Evolutionary conservation across 345 rosid genomes (phyloP).

Genomic region (Dimocarpus longan): DNA sequence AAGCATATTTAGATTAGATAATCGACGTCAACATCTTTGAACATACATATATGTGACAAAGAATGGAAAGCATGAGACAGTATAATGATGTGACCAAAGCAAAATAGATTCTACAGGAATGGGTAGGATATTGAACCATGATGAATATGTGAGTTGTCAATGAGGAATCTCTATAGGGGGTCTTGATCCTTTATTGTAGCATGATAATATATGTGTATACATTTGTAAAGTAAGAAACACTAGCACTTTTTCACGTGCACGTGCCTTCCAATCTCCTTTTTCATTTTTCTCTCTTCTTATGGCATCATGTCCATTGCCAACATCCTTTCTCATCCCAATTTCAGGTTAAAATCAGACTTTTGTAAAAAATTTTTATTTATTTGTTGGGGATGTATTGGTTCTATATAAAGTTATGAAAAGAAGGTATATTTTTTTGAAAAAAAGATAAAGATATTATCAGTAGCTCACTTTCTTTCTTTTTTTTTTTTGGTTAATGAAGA

Average conservation of each 20-base stretch:
- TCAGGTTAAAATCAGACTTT: not conserved
- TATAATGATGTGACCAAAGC: conserved; percentile 9
- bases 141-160: conserved; percentile 7
- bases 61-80: not conserved
- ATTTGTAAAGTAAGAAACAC: not conserved
- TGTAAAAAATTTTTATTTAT: not conserved
- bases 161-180: not conserved
- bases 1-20: no score
- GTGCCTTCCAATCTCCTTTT: conserved; percentile 7
- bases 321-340: conserved; percentile 11
- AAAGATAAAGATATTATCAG: not conserved
- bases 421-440: not conserved
- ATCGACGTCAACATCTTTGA: not conserved
- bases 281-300: not conserved
- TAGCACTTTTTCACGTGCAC: conserved; percentile 9
- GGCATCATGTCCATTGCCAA: not conserved
- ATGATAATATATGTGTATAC: not conserved
- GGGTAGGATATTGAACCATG: not conserved
- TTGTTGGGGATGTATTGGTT: not conserved
- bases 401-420: not conserved
- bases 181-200: not conserved
- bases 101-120: not conserved
- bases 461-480: not conserved
- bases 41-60: not conserved
- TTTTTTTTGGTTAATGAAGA: no score